Conservation (phyloP, 805 yeast genomes). For the Suhomyces faveliae region DNA sequence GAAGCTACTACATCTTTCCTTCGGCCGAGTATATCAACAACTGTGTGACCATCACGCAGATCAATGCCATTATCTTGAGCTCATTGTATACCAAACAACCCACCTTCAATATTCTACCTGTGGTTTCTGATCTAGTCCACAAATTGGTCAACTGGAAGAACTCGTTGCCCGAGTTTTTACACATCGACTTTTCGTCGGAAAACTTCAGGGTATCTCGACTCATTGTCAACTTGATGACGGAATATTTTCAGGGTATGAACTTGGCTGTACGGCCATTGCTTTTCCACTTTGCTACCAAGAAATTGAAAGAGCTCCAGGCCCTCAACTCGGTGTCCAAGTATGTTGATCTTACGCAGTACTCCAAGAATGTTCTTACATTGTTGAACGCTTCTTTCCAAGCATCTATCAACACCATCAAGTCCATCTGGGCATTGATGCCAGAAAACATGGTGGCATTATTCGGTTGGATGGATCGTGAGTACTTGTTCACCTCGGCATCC, state of each 20-base stretch:
- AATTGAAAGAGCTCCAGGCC: conserved; percentile 49
- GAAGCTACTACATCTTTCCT: conserved; percentile 69
- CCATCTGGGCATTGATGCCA: conserved; percentile 71
- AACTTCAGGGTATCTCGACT: conserved; percentile 60
- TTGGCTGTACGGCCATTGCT: conserved; percentile 74
- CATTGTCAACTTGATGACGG: conserved; percentile 74
- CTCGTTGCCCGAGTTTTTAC: conserved; percentile 59
- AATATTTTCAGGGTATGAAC: conserved; percentile 79
- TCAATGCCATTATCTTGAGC: conserved; percentile 70
- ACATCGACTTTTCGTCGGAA: conserved; percentile 57
- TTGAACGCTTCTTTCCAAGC: conserved; percentile 79
- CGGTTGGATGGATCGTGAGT: conserved; percentile 87
- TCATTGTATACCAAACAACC: conserved; percentile 75
- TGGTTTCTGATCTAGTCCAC: conserved; percentile 66
- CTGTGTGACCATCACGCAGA: conserved; percentile 76
- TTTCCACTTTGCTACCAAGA: conserved; percentile 72
- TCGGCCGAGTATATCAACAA: conserved; percentile 74
- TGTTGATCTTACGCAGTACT: conserved; percentile 65
- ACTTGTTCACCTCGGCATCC: conserved; percentile 72
- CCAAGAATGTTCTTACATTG: conserved; percentile 64
- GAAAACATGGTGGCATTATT: conserved; percentile 82
- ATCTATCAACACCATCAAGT: conserved; percentile 69
- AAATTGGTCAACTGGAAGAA: conserved; percentile 67
- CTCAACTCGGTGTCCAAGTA: conserved; percentile 46
- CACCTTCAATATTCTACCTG: conserved; percentile 70